Conservation (phyloP, 352 stramenopile genomes). For the Elongisporangium anandrum region DNA sequence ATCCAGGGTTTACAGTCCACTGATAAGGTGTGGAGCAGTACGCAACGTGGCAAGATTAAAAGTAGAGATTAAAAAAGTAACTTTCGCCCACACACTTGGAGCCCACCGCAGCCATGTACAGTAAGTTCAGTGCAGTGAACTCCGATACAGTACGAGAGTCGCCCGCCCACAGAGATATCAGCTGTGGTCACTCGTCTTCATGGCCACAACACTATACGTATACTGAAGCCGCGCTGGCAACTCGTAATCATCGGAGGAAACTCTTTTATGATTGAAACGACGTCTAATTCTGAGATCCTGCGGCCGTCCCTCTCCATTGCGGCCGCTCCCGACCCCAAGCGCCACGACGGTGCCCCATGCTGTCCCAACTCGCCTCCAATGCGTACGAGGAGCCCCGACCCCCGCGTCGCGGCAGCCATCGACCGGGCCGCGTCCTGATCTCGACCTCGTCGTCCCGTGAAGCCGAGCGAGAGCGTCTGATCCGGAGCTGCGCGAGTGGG, state of each 20-base stretch:
- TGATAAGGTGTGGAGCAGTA: too few species aligned
- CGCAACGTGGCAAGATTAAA: too few species aligned
- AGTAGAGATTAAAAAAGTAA: too few species aligned
- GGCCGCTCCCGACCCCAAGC: neutral
- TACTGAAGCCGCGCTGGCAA: neutral
- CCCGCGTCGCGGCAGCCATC: neutral
- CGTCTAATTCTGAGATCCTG: neutral
- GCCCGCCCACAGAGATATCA: neutral
- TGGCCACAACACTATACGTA: neutral
- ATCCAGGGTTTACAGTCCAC: too few species aligned
- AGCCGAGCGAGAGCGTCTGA: neutral
- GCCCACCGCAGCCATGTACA: too few species aligned
- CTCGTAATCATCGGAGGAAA: neutral
- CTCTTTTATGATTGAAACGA: neutral
- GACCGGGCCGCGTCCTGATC: too few species aligned
- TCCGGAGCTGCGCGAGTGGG: neutral
- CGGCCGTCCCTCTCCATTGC: neutral
- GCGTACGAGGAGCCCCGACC: neutral
- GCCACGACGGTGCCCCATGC: neutral
- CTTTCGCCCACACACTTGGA: too few species aligned
- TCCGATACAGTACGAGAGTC: too few species aligned
- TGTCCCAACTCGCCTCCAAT: neutral
- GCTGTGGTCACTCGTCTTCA: neutral
- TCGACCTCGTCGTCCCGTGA: neutral
- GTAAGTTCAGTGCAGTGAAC: too few species aligned